These are phyloP conservation scores for Aspergillus hancockii DNA, from an alignment of 495 filamentous ascomycete genomes.

Conservation along the genomic window DNA sequence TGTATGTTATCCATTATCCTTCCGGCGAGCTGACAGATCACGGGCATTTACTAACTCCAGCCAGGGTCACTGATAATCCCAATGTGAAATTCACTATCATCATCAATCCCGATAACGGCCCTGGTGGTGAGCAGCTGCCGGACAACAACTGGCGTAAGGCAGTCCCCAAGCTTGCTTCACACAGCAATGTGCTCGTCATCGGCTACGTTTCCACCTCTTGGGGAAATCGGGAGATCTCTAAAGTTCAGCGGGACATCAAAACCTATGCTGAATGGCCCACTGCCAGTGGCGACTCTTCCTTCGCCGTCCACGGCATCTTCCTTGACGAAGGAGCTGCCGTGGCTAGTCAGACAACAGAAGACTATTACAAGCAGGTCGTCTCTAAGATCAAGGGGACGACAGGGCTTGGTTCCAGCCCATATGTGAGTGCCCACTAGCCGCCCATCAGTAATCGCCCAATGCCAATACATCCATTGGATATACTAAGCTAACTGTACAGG, in stretches of 20 bases:
- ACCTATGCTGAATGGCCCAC: constrained; percentile 33
- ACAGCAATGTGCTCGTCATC: constrained; percentile 38
- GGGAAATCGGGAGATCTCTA: constrained; percentile 22
- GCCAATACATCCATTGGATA: not conserved
- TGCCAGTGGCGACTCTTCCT: constrained; percentile 9
- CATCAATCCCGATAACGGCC: constrained; percentile 46
- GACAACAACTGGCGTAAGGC: constrained; percentile 36
- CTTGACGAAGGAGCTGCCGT: constrained; percentile 25
- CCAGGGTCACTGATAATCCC: constrained; percentile 26
- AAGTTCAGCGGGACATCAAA: constrained; percentile 32
- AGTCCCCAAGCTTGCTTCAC: constrained; percentile 29
- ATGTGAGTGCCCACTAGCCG: constrained; percentile 8
- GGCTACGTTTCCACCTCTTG: constrained; percentile 47
- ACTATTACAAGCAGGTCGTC: constrained; percentile 17
- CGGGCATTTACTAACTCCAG: not conserved
- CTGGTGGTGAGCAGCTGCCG: constrained; percentile 30
- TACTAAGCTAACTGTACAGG: constrained; percentile 16
- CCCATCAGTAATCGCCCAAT: not conserved
- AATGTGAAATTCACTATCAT: constrained; percentile 39
- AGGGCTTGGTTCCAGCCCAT: constrained; percentile 21
- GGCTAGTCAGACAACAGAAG: constrained; percentile 11
- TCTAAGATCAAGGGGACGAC: constrained; percentile 14
- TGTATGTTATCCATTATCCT: constrained; percentile 11
- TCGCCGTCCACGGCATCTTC: constrained; percentile 25
- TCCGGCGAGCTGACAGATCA: not conserved